Conservation (phyloP, 2,329 filamentous ascomycete species). For the Penicillium sp. region DNA sequence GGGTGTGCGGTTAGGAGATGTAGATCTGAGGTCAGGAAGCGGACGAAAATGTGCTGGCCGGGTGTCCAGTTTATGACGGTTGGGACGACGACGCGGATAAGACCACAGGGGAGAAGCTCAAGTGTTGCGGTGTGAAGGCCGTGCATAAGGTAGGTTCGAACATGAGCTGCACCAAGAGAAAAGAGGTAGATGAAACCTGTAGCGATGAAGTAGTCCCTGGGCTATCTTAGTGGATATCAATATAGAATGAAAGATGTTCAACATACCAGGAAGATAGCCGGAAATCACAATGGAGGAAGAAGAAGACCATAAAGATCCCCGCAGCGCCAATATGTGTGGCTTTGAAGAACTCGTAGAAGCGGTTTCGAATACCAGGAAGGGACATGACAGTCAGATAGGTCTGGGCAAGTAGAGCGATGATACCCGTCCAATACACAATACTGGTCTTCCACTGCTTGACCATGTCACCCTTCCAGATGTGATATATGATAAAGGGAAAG, state of each 20-base stretch:
- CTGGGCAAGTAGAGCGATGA: slow-evolving; percentile 54
- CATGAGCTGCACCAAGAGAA: slow-evolving; percentile 44
- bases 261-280: slow-evolving; percentile 51
- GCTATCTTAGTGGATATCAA: neutral
- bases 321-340: slow-evolving; percentile 52
- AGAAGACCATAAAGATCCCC: slow-evolving; percentile 54
- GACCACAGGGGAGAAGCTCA: slow-evolving; percentile 38
- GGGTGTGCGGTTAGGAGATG: slow-evolving; percentile 50
- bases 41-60: slow-evolving; percentile 55
- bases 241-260: neutral
- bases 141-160: slow-evolving; percentile 49
- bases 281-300: slow-evolving; percentile 59
- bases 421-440: slow-evolving; percentile 56
- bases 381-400: slow-evolving; percentile 57
- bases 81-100: slow-evolving; percentile 45
- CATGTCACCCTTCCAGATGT: slow-evolving; percentile 51
- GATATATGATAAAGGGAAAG: slow-evolving; percentile 58
- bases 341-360: slow-evolving; percentile 61
- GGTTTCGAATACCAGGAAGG: slow-evolving; percentile 49
- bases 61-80: slow-evolving; percentile 48
- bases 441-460: slow-evolving; percentile 45
- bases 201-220: slow-evolving; percentile 59
- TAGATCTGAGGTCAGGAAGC: slow-evolving; percentile 45
- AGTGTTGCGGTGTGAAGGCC: slow-evolving; percentile 48
- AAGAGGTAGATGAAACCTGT: slow-evolving; percentile 51